Evolutionary conservation across 176 grass and related monocot species (phyloP).

Genomic region (Avena insularis): DNA sequence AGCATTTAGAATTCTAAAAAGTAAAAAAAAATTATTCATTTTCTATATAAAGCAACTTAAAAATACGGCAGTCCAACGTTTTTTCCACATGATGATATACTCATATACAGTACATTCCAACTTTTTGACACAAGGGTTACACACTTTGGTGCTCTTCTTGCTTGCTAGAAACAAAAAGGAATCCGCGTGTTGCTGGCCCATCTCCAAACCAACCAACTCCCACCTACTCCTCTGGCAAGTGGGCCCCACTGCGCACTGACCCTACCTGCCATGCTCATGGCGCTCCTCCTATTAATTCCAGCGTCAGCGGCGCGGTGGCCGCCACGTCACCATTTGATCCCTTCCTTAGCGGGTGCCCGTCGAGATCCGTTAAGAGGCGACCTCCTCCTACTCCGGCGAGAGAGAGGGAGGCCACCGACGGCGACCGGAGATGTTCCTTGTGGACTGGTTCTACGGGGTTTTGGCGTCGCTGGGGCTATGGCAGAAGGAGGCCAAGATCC

Average conservation of each 20-base stretch:
- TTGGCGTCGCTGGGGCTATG: conserved; percentile 75
- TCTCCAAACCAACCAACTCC: background rate
- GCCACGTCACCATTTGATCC: conserved; percentile 45
- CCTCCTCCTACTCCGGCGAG: background rate
- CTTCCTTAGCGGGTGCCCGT: conserved; percentile 26
- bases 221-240: background rate
- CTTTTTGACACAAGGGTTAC: background rate
- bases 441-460: conserved; percentile 89
- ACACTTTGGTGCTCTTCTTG: background rate
- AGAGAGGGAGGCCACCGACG: conserved; percentile 7
- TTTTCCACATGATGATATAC: background rate
- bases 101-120: background rate
- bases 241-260: background rate
- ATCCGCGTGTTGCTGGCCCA: conserved; percentile 1
- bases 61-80: no score
- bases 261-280: background rate
- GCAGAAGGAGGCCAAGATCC: conserved; percentile 93
- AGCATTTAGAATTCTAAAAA: no score
- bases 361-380: conserved; percentile 22
- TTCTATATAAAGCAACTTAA: no score
- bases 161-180: conserved; percentile 16
- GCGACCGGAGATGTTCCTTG: conserved; percentile 62
- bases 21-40: no score
- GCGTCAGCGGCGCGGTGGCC: background rate
- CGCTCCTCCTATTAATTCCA: background rate